Conservation (phyloP, 2,329 filamentous ascomycete species). For the Amauroascus verrucosus region DNA sequence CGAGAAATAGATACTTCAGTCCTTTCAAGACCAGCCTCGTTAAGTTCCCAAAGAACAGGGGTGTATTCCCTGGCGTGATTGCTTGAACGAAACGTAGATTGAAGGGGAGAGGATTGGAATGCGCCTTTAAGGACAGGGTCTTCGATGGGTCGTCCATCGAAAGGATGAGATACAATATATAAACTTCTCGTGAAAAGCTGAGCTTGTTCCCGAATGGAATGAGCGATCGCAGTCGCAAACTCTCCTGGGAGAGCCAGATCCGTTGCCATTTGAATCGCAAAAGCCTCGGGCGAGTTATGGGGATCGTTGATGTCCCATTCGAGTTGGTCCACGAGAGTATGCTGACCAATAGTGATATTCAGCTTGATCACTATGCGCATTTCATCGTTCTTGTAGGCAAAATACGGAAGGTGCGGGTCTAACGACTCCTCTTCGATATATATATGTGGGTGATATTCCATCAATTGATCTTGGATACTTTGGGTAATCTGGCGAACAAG, state of each 20-base stretch:
- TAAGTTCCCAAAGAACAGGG: conserved; percentile 88
- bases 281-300: conserved; percentile 86
- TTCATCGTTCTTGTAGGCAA: conserved; percentile 95
- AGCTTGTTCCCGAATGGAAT: conserved; percentile 91
- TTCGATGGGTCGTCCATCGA: conserved; percentile 86
- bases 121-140: conserved; percentile 78
- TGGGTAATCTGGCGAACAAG: conserved; percentile 55
- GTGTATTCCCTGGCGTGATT: conserved; percentile 90
- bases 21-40: conserved; percentile 76
- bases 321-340: conserved; percentile 91
- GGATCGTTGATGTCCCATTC: conserved; percentile 99
- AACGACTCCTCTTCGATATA: conserved; percentile 82
- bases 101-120: conserved; percentile 75
- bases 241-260: conserved; percentile 89
- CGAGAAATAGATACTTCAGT: conserved; percentile 88
- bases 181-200: conserved; percentile 90
- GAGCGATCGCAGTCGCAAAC: conserved; percentile 93
- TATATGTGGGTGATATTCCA: conserved; percentile 86
- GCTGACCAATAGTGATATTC: conserved; percentile 92
- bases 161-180: conserved; percentile 86
- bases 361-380: conserved; percentile 94
- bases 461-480: conserved; percentile 75
- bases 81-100: conserved; percentile 75
- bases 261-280: conserved; percentile 76
- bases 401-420: conserved; percentile 81